Percentiles rank a stretch among this genome's conserved stretches.
These are phyloP conservation scores for Aegilops umbellulata DNA, from an alignment of 176 grass and related monocot species.

Conservation along the genomic window DNA sequence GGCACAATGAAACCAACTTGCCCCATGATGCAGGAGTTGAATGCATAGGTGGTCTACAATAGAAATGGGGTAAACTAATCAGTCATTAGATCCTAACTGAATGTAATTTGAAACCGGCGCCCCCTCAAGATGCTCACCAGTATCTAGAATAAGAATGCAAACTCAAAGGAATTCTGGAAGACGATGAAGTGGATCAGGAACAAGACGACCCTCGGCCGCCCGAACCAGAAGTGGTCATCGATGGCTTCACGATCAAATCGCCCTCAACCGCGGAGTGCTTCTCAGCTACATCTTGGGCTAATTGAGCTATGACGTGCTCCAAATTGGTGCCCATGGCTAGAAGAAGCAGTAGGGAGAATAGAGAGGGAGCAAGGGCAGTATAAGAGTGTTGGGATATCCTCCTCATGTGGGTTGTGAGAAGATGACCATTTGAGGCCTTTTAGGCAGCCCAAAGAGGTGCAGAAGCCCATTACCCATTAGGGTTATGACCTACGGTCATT, in stretches of 20 bases:
- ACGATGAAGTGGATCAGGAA: conserved; percentile 80
- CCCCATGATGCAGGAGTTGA: conserved; percentile 86
- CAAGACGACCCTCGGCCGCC: conserved; percentile 48
- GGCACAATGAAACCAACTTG: conserved; percentile 69
- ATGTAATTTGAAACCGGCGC: background rate
- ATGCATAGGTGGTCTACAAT: conserved; percentile 60
- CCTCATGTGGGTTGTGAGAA: no score
- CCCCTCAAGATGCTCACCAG: conserved; percentile 42
- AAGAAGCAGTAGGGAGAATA: conserved; percentile 55
- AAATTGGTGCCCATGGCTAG: conserved; percentile 84
- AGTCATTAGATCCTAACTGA: background rate
- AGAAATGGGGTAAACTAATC: background rate
- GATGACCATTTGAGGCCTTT: no score
- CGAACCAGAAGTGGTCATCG: conserved; percentile 86
- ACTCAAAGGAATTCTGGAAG: no score
- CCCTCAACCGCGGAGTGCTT: conserved; percentile 65
- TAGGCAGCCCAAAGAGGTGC: no score
- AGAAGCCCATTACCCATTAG: no score
- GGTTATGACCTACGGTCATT: no score
- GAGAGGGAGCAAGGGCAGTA: background rate
- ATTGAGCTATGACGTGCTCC: conserved; percentile 73
- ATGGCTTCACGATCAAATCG: conserved; percentile 79
- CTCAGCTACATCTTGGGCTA: conserved; percentile 79
- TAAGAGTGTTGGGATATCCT: no score
- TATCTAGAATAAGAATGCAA: conserved; percentile 65